Conservation (phyloP, 225 moss, liverwort and hornwort genomes). For the Bryoerythrophyllum caledonicum region DNA sequence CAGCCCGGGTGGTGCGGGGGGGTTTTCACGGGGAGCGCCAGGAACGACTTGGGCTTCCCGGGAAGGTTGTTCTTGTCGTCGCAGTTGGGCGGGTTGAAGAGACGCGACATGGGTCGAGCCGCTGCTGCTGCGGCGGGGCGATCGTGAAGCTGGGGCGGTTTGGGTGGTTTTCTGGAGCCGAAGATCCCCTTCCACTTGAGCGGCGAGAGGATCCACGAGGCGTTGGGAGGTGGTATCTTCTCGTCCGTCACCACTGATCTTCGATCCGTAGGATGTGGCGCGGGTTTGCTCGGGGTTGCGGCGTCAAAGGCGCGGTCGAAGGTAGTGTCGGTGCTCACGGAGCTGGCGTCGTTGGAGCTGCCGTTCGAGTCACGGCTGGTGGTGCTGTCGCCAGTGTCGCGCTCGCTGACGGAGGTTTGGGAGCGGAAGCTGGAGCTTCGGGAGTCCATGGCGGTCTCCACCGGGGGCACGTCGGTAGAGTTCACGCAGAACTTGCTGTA, state of each 20-base stretch:
- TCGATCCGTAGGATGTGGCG: conserved; percentile 35
- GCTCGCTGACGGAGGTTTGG: conserved; percentile 71
- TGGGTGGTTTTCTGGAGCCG: conserved; percentile 61
- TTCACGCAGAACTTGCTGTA: conserved; percentile 66
- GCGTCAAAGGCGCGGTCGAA: conserved; percentile 52
- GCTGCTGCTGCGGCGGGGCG: conserved; percentile 17
- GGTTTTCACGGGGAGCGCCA: conserved; percentile 34
- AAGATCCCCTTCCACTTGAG: conserved; percentile 87
- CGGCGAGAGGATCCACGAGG: conserved; percentile 72
- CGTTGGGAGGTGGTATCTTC: conserved; percentile 38
- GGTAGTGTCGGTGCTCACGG: conserved; percentile 51
- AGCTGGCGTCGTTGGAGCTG: conserved; percentile 81
- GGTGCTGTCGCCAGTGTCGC: conserved; percentile 75
- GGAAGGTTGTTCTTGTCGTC: no score
- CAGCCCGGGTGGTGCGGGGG: no score
- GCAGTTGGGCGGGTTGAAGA: no score
- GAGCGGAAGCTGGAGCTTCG: conserved; percentile 91
- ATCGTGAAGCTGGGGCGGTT: conserved; percentile 40
- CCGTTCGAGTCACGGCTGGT: conserved; percentile 91
- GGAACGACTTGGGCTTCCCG: conserved; percentile 44
- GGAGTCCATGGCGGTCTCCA: conserved; percentile 77
- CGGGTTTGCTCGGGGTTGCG: conserved; percentile 35
- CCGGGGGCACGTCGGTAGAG: conserved; percentile 48
- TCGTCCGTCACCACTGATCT: conserved; percentile 52
- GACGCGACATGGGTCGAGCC: conserved; percentile 26